Evolutionary conservation across 352 stramenopile species (phyloP).

Genomic region (Globisporangium orthogonon): DNA sequence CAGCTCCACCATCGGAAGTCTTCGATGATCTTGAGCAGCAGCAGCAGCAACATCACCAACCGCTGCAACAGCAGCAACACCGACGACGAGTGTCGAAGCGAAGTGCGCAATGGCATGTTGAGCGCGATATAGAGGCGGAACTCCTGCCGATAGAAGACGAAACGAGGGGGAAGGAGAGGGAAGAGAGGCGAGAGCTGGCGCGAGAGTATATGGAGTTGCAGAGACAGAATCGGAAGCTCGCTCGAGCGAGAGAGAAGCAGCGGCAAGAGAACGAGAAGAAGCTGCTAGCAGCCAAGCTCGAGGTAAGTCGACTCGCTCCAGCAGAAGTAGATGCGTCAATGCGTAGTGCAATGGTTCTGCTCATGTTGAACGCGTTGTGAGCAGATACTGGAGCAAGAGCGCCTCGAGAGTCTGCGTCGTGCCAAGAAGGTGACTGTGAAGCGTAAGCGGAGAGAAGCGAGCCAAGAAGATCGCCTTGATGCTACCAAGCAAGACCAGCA

Average conservation of each 20-base stretch:
- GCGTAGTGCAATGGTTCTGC: background rate
- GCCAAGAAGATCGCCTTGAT: background rate
- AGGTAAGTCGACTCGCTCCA: slow-evolving; percentile 20
- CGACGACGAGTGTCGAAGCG: background rate
- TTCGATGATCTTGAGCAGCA: background rate
- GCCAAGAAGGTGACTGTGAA: slow-evolving; percentile 8
- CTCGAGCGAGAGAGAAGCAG: slow-evolving; percentile 28
- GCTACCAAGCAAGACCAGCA: background rate
- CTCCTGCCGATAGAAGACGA: background rate
- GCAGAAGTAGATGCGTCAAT: background rate
- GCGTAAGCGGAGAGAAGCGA: background rate
- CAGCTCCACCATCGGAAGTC: background rate
- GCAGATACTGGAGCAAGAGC: slow-evolving; percentile 20
- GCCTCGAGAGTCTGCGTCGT: slow-evolving; percentile 10
- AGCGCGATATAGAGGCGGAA: background rate
- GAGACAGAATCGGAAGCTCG: slow-evolving; percentile 34
- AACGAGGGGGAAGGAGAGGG: slow-evolving; percentile 18
- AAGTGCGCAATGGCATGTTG: background rate
- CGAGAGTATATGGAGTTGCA: slow-evolving; percentile 68
- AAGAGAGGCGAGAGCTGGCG: slow-evolving; percentile 44
- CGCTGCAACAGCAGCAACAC: background rate
- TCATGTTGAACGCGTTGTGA: background rate
- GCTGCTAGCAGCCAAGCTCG: slow-evolving; percentile 35
- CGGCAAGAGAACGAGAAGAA: slow-evolving; percentile 29
- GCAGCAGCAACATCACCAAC: background rate